Evolutionary conservation across 129 eudicot genomes (phyloP).

Genomic region (Pittosporum tobira): DNA sequence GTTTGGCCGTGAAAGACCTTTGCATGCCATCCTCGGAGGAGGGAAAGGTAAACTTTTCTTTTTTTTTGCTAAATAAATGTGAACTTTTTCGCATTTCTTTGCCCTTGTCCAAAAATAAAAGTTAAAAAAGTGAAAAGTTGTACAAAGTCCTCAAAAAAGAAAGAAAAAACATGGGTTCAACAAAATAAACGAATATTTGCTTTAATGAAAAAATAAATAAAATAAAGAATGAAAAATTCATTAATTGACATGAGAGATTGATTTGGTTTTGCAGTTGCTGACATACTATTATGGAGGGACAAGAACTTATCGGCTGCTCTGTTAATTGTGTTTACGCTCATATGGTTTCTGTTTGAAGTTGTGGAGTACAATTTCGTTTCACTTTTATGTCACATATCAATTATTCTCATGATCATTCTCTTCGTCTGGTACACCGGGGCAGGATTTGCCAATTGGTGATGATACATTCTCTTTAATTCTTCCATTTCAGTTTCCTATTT

Average conservation of each 20-base stretch:
- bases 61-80: too few relatives aligned
- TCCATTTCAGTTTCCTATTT: not conserved
- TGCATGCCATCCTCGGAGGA: conserved; percentile 62
- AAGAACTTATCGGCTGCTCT: conserved; percentile 51
- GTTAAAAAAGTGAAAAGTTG: not conserved
- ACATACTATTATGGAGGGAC: conserved; percentile 79
- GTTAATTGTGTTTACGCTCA: conserved; percentile 36
- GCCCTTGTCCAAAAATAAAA: not conserved
- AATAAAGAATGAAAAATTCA: not conserved
- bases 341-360: conserved; percentile 77
- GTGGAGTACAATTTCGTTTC: conserved; percentile 65
- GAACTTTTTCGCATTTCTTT: not conserved
- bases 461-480: not conserved
- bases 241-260: conserved; percentile 9
- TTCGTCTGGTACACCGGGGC: conserved; percentile 53
- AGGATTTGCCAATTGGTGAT: conserved; percentile 46
- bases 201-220: not conserved
- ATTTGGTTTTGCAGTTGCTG: conserved; percentile 48
- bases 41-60: conserved; percentile 30
- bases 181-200: not conserved
- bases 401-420: conserved; percentile 44
- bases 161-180: not conserved
- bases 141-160: too few relatives aligned
- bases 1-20: conserved; percentile 34
- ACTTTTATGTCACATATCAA: conserved; percentile 50